Percentiles rank a stretch among this genome's conserved stretches.
These are phyloP conservation scores for Fusarium euwallaceae DNA, from an alignment of 2,329 filamentous ascomycete species.

Conservation along the genomic window DNA sequence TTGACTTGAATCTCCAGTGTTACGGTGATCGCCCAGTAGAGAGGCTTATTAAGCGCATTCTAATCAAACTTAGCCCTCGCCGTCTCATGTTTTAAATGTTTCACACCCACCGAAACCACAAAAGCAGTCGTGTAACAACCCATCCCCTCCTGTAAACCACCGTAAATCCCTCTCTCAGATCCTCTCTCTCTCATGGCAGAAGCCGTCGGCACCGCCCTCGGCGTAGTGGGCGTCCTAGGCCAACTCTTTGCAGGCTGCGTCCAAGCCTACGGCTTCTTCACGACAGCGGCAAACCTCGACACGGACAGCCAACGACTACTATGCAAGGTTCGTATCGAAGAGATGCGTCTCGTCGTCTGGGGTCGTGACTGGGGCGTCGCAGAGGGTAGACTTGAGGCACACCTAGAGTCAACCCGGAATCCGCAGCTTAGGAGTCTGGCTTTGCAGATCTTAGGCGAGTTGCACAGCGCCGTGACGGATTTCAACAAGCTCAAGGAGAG, in stretches of 20 bases:
- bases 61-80: conserved; percentile 8
- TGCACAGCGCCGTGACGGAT: conserved; percentile 60
- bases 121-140: not conserved
- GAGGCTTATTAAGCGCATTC: conserved; percentile 30
- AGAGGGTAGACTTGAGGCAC: conserved; percentile 59
- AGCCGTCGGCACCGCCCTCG: conserved; percentile 57
- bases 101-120: not conserved
- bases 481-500: conserved; percentile 57
- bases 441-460: conserved; percentile 57
- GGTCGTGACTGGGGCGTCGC: conserved; percentile 62
- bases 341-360: conserved; percentile 63
- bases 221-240: conserved; percentile 59
- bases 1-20: not conserved
- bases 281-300: conserved; percentile 57
- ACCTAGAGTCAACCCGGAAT: conserved; percentile 54
- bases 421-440: conserved; percentile 56
- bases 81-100: not conserved
- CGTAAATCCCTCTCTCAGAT: not conserved
- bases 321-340: conserved; percentile 64
- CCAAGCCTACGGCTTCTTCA: conserved; percentile 61
- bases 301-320: conserved; percentile 58
- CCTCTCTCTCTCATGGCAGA: conserved; percentile 49
- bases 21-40: not conserved
- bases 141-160: not conserved
- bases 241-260: conserved; percentile 63